Base-by-base conservation (phyloP, 495 filamentous ascomycete species). In the Neurospora sp. region DNA sequence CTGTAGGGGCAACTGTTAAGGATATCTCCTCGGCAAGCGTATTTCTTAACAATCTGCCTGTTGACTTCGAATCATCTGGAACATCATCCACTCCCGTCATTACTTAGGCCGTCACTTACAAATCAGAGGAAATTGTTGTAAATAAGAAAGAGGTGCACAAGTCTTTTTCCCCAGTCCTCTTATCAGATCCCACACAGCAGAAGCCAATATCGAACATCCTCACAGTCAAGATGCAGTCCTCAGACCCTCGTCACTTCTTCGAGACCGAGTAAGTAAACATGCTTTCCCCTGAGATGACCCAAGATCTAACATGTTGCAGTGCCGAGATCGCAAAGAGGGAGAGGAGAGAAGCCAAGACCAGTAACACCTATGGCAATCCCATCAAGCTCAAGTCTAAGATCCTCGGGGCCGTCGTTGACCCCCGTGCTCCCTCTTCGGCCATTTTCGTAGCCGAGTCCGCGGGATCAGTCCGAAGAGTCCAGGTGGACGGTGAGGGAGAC, bases 311-410 rank as follows among this genome's bases (percentile, higher is more conserved):
- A 20, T 69, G 8, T 40, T 71, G 74, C 74, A 95, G 92, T 77
- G 87, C 92, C 40, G 89, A 92, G 9, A 84, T 96, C 75, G 89
- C 89, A 39, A 91, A 90, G 73, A 85, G 87, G 69, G 82, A 87
- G 70, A 92, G 94, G 75, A 91, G 92, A 81, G 88, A 90, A 20
- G 85, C 87, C 70, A 98, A 98, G 82, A 88, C 94, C 59, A 85
- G 86, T 71, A 99, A 98, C 82, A 90, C 87, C 40, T 85, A 91
- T 84, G 96, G 96, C 75, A 86, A 89, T 73, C 96, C 96, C 14
- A 91, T 98, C 76, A 81, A 83, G 61, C 83, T 97, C 3, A 88
- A 90, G 73, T 94, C 93, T 76, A 99, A 99, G 83, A 89, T 98
- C 71, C 86, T 97, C 42, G 93, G 91, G 27, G 86, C 93, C 35